Conservation (phyloP, 768 basidiomycete species). For the Hygrocybe punicea region DNA sequence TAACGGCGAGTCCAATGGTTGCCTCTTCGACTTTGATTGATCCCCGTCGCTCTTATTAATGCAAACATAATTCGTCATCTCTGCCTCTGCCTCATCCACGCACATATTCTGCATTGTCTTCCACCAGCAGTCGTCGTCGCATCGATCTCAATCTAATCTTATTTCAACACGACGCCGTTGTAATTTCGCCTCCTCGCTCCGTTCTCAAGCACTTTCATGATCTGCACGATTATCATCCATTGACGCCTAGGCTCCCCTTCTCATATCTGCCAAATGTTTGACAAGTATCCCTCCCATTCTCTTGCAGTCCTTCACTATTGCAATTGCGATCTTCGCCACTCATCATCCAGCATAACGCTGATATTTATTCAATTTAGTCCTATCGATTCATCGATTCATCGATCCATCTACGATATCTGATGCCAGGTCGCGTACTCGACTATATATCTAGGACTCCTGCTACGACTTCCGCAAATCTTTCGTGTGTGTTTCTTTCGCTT, state of each 20-base stretch:
- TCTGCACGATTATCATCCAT: too few species aligned
- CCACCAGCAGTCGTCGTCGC: background rate
- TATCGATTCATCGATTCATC: background rate
- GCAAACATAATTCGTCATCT: background rate
- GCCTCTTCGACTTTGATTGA: constrained; percentile 32
- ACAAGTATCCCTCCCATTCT: background rate
- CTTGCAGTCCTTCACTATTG: background rate
- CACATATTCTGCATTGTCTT: background rate
- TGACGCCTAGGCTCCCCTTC: too few species aligned
- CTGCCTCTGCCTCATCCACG: constrained; percentile 7
- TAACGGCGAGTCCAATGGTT: constrained; percentile 22
- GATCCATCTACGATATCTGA: background rate
- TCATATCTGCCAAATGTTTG: background rate
- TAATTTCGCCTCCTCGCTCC: too few species aligned
- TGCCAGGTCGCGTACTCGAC: background rate
- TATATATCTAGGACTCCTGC: too few species aligned
- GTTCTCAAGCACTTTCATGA: too few species aligned
- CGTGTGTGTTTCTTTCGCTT: background rate
- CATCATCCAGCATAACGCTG: background rate
- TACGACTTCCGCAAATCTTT: background rate
- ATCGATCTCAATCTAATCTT: background rate
- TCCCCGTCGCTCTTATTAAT: constrained; percentile 16
- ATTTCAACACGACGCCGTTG: background rate
- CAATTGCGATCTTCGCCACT: background rate
- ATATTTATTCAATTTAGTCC: background rate